These are phyloP conservation scores for Chaetomium tenue DNA, from an alignment of 495 filamentous ascomycete species.

Conservation along the genomic window DNA sequence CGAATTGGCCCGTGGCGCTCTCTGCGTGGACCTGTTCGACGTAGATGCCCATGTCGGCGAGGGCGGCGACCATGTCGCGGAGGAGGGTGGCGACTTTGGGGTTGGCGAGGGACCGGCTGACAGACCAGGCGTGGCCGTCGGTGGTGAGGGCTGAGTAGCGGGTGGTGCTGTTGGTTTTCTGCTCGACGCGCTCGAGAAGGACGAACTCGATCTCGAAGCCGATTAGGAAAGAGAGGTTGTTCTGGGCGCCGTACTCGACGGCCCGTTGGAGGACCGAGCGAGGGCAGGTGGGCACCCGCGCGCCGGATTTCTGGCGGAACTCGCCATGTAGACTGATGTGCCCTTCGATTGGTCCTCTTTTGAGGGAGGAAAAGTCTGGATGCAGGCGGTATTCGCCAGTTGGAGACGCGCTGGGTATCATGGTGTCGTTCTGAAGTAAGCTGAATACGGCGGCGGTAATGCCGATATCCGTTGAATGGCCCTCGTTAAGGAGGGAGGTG, in stretches of 20 bases:
- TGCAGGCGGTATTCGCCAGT: constrained; percentile 61
- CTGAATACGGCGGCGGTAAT: constrained; percentile 55
- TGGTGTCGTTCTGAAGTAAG: constrained; percentile 58
- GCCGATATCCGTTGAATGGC: constrained; percentile 51
- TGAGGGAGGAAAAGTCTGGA: constrained; percentile 60
- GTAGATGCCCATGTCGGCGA: constrained; percentile 61
- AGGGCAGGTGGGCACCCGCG: constrained; percentile 53
- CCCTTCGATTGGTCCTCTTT: constrained; percentile 51
- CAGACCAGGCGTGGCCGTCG: constrained; percentile 64
- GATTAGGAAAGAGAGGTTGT: constrained; percentile 54
- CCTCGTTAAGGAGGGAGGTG: constrained; percentile 52
- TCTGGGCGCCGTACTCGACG: constrained; percentile 48
- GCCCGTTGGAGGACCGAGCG: constrained; percentile 56
- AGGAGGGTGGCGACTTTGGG: constrained; percentile 56
- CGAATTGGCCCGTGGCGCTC: constrained; percentile 71
- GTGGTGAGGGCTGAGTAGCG: constrained; percentile 35
- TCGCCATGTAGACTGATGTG: constrained; percentile 62
- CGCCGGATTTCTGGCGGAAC: constrained; percentile 54
- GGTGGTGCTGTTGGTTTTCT: constrained; percentile 28
- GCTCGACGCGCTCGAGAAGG: constrained; percentile 52
- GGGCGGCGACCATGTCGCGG: constrained; percentile 59
- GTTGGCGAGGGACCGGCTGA: constrained; percentile 54
- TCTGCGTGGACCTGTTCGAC: constrained; percentile 79
- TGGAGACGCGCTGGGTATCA: constrained; percentile 43
- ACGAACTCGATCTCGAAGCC: constrained; percentile 87